phyloP scores from a whole-genome alignment of 1,139 yeast species.

The Blastobotrys raffinosifermentans region DNA sequence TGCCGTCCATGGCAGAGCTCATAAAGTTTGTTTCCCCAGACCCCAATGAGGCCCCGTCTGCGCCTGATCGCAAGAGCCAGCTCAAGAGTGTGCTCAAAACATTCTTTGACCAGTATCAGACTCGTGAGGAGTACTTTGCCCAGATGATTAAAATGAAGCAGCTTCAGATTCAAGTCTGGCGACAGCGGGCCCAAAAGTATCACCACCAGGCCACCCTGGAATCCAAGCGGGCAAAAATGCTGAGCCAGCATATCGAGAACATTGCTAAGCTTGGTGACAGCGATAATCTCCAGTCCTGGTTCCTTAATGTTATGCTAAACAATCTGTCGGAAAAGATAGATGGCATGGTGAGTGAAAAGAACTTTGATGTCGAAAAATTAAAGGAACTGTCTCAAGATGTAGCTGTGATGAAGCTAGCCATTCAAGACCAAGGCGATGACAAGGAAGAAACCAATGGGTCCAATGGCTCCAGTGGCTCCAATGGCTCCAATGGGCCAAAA shows the following conservation, averaged over 20 bases:
- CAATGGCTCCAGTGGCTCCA: too few species aligned
- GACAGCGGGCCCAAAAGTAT: constrained; percentile 11
- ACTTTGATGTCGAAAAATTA: too few species aligned
- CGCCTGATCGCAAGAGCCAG: neutral
- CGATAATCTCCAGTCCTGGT: constrained; percentile 1
- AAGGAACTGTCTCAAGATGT: too few species aligned
- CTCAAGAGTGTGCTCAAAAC: constrained; percentile 8
- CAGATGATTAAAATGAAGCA: constrained; percentile 14
- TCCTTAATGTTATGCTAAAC: neutral
- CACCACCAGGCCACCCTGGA: constrained; percentile 3
- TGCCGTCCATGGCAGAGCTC: neutral
- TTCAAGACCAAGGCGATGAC: too few species aligned
- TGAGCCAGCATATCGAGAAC: constrained; percentile 13
- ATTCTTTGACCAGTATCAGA: constrained; percentile 15
- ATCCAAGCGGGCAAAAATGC: constrained; percentile 11
- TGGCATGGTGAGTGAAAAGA: too few species aligned
- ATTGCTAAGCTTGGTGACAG: too few species aligned
- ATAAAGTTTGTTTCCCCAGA: neutral
- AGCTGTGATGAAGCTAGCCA: too few species aligned
- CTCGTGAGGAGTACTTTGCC: constrained; percentile 14
- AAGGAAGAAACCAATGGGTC: too few species aligned
- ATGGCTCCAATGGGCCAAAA: constrained; percentile 1
- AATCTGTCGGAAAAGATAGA: too few species aligned
- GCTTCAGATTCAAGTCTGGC: constrained; percentile 14
- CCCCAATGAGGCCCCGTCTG: neutral